Percentiles rank a stretch among this genome's conserved stretches.
Evolutionary conservation across 192 early-diverging fungal species (phyloP).

Genomic region (Spinellus fusiger): DNA sequence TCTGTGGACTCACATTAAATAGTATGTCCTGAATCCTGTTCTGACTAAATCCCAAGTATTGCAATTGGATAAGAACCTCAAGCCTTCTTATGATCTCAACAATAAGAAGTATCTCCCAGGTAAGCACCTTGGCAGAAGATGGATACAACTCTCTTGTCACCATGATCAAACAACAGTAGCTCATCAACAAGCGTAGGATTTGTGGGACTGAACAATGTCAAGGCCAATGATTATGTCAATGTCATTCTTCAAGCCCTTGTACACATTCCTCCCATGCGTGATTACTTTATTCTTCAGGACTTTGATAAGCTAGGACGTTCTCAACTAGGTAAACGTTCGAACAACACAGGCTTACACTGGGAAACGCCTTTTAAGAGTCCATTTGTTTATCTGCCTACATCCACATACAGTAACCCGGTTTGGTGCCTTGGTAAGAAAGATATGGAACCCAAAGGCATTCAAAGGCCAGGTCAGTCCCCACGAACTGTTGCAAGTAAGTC

Average conservation of each 20-base stretch:
- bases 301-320: conserved; percentile 36
- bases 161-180: no score
- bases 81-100: conserved; percentile 71
- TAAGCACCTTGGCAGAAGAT: conserved; percentile 17
- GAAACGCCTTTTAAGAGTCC: neutral
- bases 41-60: conserved; percentile 65
- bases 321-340: conserved; percentile 50
- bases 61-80: conserved; percentile 55
- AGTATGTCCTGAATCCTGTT: conserved; percentile 82
- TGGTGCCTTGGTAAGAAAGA: conserved; percentile 74
- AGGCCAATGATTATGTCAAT: conserved; percentile 93
- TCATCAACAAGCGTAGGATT: conserved; percentile 50
- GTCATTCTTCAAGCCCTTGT: conserved; percentile 83
- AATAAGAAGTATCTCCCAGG: conserved; percentile 83
- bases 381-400: neutral
- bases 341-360: no score
- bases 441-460: conserved; percentile 90
- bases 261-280: conserved; percentile 80
- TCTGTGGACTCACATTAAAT: neutral
- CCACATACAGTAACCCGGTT: conserved; percentile 59
- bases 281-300: conserved; percentile 70
- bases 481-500: conserved; percentile 76
- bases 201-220: conserved; percentile 92
- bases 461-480: conserved; percentile 95
- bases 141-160: neutral